phyloP scores from a whole-genome alignment of 2,329 filamentous ascomycete species.

The Sclerotinia borealis region DNA sequence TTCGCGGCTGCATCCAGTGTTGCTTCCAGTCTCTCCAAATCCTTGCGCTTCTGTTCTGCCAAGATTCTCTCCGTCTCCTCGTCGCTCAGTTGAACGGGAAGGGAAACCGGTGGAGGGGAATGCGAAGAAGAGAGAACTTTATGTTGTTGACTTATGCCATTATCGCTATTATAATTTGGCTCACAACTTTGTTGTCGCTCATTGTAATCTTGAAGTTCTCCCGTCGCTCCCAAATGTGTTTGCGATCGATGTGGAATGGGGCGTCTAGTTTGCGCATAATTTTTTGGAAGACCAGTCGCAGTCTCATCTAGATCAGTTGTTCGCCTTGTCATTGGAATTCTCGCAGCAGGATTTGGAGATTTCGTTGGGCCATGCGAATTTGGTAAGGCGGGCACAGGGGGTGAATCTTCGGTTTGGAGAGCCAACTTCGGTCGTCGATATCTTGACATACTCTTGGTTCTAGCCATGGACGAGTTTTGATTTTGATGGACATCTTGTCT shows the following conservation, averaged over 20 bases:
- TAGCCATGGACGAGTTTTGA: slow-evolving; percentile 10
- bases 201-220: slow-evolving; percentile 19
- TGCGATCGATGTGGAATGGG: slow-evolving; percentile 11
- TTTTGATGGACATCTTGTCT: slow-evolving; percentile 16
- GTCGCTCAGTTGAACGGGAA: slow-evolving; percentile 15
- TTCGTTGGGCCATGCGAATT: neutral
- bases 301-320: slow-evolving; percentile 1
- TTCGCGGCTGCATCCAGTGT: slow-evolving; percentile 29
- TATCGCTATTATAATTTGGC: slow-evolving; percentile 16
- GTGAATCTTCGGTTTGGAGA: slow-evolving; percentile 6
- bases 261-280: slow-evolving; percentile 11
- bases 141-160: slow-evolving; percentile 12
- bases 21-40: slow-evolving; percentile 30
- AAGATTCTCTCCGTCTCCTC: slow-evolving; percentile 25
- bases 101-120: slow-evolving; percentile 1
- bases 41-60: slow-evolving; percentile 31
- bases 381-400: slow-evolving; percentile 17
- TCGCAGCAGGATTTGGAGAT: neutral
- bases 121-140: neutral
- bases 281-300: neutral
- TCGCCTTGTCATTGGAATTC: neutral
- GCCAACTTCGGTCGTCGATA: slow-evolving; percentile 30
- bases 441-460: slow-evolving; percentile 35
- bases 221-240: slow-evolving; percentile 10
- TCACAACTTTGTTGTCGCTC: slow-evolving; percentile 10